Evolutionary conservation across 2,329 filamentous ascomycete species (phyloP), one percentile per base, ranked within the genome.

Genomic region (Ophiostoma ips): DNA sequence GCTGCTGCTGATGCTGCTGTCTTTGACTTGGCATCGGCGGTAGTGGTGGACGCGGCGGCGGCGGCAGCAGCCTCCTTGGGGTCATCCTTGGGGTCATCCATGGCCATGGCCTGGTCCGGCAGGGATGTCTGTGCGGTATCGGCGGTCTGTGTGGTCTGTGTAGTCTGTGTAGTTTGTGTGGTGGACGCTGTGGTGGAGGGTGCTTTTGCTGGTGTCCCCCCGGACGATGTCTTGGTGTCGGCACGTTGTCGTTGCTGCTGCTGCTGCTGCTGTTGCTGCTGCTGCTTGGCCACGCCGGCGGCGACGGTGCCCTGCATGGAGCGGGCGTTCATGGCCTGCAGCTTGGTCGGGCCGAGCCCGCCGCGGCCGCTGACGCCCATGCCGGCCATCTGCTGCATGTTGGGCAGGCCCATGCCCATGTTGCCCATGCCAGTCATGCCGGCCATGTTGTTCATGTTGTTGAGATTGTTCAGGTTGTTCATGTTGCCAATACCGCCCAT

Each of bases 261-360:
- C 30, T 50, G 51, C 15, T 35, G 43, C 33, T 43, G 35, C 30
- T 21, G 50, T 50, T 36, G 55, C 45, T 19, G 51, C 40, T 47
- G 45, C 21, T 31, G 35, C 35, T 38, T 30, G 11, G 19, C 38
- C 2, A 48, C 38, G 21, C 47, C 47, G 15, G 45, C 46, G 3
- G 49, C 46, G 12, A 53, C 38, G 16, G 40, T 48, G 34, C 48
- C 52, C 16, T 40, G 48, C 28, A 46, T n/a, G 7, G 43, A 12
- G 11, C n/a, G 50, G 34, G 3, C 46, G 41, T 36, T 53, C 43
- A 34, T 45, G 10, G 43, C 30, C 30, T 53, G 55, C 13, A 52
- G 41, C 4, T 48, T 47, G 12, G 47, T 41, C 1, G 45, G 35
- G 30, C 55, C 55, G 19, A 52, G 37, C 3, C 34, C 33, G 6